Evolutionary conservation across 768 basidiomycete species (phyloP).

Genomic region (Boletus barrowsii): DNA sequence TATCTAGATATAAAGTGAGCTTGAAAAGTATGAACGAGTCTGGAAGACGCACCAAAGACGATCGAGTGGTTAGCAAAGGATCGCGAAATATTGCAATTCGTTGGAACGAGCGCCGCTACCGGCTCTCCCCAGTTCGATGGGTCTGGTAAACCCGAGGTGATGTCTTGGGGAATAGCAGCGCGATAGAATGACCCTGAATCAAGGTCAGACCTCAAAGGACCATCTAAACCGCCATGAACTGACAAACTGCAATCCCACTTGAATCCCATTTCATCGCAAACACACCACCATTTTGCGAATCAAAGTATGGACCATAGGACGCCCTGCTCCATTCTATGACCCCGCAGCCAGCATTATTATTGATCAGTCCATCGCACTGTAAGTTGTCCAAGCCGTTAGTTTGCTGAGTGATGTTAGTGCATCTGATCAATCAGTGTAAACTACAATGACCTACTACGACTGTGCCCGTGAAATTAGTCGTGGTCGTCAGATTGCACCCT

Average conservation of each 20-base stretch:
- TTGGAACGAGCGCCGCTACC: slow-evolving; percentile 54
- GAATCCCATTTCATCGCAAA: slow-evolving; percentile 91
- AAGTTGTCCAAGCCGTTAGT: slow-evolving; percentile 49
- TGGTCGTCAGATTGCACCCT: slow-evolving; percentile 60
- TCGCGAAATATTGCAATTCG: slow-evolving; percentile 52
- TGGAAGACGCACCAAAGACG: slow-evolving; percentile 57
- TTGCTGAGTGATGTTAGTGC: slow-evolving; percentile 32
- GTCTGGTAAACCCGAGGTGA: slow-evolving; percentile 55
- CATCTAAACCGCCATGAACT: slow-evolving; percentile 22
- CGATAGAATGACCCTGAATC: slow-evolving; percentile 77
- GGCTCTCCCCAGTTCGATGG: slow-evolving; percentile 70
- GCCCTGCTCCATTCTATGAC: slow-evolving; percentile 76
- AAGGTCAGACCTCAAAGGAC: slow-evolving; percentile 4
- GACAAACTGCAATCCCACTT: slow-evolving; percentile 71
- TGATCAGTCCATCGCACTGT: slow-evolving; percentile 50
- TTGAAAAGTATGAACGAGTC: neutral
- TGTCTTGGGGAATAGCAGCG: slow-evolving; percentile 68
- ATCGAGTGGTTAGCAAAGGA: slow-evolving; percentile 72
- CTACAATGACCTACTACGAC: slow-evolving; percentile 49
- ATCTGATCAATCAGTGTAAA: neutral
- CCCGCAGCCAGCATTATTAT: slow-evolving; percentile 71
- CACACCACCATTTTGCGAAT: slow-evolving; percentile 75
- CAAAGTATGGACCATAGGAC: slow-evolving; percentile 83
- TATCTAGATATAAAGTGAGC: slow-evolving; percentile 46
- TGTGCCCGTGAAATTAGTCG: slow-evolving; percentile 58